These are phyloP conservation scores for Botrytis deweyae DNA, from an alignment of 2,329 filamentous ascomycete species.

Conservation along the genomic window DNA sequence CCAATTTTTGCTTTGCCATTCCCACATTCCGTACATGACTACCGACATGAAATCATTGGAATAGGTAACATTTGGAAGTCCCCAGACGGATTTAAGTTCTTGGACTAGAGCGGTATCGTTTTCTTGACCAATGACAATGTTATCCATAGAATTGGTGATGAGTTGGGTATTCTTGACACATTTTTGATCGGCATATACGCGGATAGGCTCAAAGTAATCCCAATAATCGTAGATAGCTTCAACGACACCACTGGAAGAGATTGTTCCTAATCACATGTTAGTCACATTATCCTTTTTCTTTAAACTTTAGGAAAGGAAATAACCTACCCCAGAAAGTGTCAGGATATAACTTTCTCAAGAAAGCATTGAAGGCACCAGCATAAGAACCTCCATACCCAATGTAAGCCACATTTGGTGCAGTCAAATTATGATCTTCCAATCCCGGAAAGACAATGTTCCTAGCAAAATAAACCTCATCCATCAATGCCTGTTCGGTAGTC, in stretches of 20 bases:
- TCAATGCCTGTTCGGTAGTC: conserved; percentile 78
- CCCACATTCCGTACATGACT: conserved; percentile 45
- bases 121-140: conserved; percentile 52
- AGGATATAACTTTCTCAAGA: conserved; percentile 74
- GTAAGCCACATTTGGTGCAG: conserved; percentile 64
- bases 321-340: conserved; percentile 68
- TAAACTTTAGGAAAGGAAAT: neutral
- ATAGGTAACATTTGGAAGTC: conserved; percentile 46
- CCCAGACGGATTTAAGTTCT: conserved; percentile 54
- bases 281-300: neutral
- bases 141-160: conserved; percentile 57
- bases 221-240: conserved; percentile 78
- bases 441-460: conserved; percentile 69
- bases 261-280: conserved; percentile 48
- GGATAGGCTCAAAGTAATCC: conserved; percentile 59
- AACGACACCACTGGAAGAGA: conserved; percentile 78
- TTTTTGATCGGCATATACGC: conserved; percentile 54
- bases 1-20: conserved; percentile 60
- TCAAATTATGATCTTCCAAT: conserved; percentile 65
- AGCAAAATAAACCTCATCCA: conserved; percentile 80
- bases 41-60: conserved; percentile 52
- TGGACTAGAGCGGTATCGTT: conserved; percentile 41
- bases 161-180: conserved; percentile 67
- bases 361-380: conserved; percentile 75
- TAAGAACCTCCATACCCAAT: conserved; percentile 84